These are phyloP conservation scores for Selaginella tamariscina DNA, from an alignment of 75 land plant species.

Conservation along the genomic window DNA sequence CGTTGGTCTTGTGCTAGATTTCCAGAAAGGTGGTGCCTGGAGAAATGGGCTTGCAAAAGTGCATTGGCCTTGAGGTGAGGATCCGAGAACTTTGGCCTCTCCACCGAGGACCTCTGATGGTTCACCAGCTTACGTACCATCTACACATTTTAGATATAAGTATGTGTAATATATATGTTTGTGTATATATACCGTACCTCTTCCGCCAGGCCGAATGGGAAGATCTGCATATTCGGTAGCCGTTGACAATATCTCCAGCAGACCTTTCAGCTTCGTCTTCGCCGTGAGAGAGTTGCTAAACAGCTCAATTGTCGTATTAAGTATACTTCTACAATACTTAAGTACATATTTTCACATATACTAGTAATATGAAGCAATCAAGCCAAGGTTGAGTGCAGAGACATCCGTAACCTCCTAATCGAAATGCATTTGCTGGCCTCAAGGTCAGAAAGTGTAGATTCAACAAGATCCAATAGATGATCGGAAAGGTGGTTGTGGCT, in stretches of 20 bases:
- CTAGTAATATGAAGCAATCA: conserved; percentile 86
- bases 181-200: too few species aligned
- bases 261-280: conserved; percentile 81
- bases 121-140: conserved; percentile 51
- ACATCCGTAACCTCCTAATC: conserved; percentile 74
- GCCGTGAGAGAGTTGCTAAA: conserved; percentile 64
- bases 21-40: conserved; percentile 52
- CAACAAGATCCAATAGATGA: conserved; percentile 86
- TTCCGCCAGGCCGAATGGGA: conserved; percentile 80
- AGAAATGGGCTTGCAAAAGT: conserved; percentile 68
- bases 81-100: conserved; percentile 66
- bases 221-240: conserved; percentile 72
- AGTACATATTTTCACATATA: too few species aligned
- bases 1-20: conserved; percentile 60
- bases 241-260: conserved; percentile 62
- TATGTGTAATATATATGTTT: too few species aligned
- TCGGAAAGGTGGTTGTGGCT: conserved; percentile 92
- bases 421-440: conserved; percentile 79
- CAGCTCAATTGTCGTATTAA: conserved; percentile 78
- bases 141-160: too few species aligned
- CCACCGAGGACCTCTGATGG: conserved; percentile 76
- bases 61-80: conserved; percentile 89
- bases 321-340: too few species aligned
- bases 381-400: conserved; percentile 60
- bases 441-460: conserved; percentile 58